phyloP scores from a whole-genome alignment of 345 rosid species.

The Lagerstroemia speciosa region DNA sequence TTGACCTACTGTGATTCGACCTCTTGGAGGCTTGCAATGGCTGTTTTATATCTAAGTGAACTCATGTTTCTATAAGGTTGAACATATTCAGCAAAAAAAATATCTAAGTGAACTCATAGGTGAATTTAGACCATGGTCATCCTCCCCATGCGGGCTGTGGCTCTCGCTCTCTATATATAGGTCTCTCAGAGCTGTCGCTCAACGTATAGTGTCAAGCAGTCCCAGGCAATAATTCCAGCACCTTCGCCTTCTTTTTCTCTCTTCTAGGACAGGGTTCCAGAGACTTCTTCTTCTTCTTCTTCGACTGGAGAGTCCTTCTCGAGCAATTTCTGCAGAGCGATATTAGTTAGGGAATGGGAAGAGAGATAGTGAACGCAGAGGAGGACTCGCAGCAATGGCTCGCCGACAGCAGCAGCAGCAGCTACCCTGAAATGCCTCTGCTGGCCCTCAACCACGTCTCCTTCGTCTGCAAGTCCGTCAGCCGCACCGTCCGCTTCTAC shows the following conservation, averaged over 20 bases:
- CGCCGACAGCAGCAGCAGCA: neutral
- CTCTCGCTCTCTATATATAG: no score
- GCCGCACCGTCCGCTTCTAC: constrained; percentile 28
- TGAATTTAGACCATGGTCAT: no score
- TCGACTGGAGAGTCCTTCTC: neutral
- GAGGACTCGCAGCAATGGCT: constrained; percentile 19
- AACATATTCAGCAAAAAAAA: no score
- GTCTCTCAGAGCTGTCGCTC: no score
- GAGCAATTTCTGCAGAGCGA: no score
- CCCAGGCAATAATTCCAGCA: neutral
- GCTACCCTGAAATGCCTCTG: constrained; percentile 14
- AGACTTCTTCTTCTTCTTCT: neutral
- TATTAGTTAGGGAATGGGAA: neutral
- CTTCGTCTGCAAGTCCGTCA: constrained; percentile 31
- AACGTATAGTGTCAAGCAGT: no score
- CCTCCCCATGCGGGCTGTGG: no score
- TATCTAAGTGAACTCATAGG: no score
- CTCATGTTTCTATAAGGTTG: no score
- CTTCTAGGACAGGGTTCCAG: neutral
- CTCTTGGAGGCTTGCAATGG: no score
- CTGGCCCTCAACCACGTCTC: constrained; percentile 38
- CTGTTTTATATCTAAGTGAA: no score
- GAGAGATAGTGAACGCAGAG: constrained; percentile 23
- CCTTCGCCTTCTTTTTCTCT: neutral
- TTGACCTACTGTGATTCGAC: no score